These are phyloP conservation scores for Diplodia corticola DNA, from an alignment of 2,329 filamentous ascomycete genomes.

Conservation along the genomic window DNA sequence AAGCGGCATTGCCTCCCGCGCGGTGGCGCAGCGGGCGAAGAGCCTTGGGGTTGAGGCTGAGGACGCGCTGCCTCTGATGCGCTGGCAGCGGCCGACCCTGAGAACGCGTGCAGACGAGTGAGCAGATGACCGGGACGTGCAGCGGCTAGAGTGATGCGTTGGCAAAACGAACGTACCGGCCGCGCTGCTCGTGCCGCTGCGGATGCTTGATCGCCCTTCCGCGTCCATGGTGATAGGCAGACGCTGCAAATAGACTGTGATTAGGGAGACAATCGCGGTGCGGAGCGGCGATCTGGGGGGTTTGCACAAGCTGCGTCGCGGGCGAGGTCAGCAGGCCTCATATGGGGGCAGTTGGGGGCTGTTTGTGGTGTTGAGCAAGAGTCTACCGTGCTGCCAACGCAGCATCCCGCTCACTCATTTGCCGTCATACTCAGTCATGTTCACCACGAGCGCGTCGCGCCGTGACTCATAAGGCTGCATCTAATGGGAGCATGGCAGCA, in stretches of 20 bases:
- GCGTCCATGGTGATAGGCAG: constrained; percentile 17
- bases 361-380: constrained; percentile 4
- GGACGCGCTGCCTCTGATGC: constrained; percentile 27
- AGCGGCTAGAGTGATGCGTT: constrained; percentile 23
- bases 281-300: constrained; percentile 19
- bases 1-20: constrained; percentile 37
- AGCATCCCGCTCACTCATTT: constrained; percentile 4
- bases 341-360: neutral
- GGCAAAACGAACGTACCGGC: constrained; percentile 29
- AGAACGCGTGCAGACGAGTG: constrained; percentile 3
- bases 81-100: constrained; percentile 20
- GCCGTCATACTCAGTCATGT: constrained; percentile 1
- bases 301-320: constrained; percentile 8
- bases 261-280: constrained; percentile 11
- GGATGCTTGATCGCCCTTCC: constrained; percentile 38
- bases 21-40: constrained; percentile 33
- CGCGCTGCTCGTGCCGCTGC: constrained; percentile 25
- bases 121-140: constrained; percentile 21
- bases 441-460: neutral
- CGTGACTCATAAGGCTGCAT: constrained; percentile 20
- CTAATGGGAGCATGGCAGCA: neutral
- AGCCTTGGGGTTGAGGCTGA: constrained; percentile 36
- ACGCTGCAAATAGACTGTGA: constrained; percentile 8
- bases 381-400: neutral
- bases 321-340: constrained; percentile 18